Percentiles rank a stretch among this genome's conserved stretches.
Evolutionary conservation across 768 basidiomycete species (phyloP).

Genomic region (Mycena galopus): DNA sequence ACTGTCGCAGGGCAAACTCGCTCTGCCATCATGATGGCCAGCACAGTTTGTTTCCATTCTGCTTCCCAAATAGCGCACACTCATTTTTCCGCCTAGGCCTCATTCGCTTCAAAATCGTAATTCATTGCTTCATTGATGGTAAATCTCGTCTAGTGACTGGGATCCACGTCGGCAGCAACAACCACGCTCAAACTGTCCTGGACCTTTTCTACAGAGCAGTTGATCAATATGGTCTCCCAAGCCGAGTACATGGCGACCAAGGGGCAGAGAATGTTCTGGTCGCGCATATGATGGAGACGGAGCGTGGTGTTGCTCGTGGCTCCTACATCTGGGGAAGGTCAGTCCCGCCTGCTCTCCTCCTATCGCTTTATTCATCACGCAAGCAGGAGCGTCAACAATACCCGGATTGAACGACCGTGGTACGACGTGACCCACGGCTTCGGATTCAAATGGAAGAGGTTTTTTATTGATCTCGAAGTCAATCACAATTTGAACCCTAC

Average conservation of each 20-base stretch:
- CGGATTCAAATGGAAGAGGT: slow-evolving; percentile 54
- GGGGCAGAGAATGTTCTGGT: slow-evolving; percentile 47
- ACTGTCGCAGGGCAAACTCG: slow-evolving; percentile 45
- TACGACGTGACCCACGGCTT: slow-evolving; percentile 50
- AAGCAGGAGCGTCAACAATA: slow-evolving; percentile 56
- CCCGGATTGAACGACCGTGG: slow-evolving; percentile 55
- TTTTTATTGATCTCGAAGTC: slow-evolving; percentile 52
- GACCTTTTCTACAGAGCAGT: slow-evolving; percentile 46
- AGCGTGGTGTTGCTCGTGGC: slow-evolving; percentile 38
- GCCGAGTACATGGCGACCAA: slow-evolving; percentile 39
- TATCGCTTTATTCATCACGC: not conserved
- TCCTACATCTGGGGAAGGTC: slow-evolving; percentile 57
- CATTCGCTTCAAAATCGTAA: slow-evolving; percentile 8
- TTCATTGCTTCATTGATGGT: slow-evolving; percentile 58
- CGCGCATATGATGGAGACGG: slow-evolving; percentile 45
- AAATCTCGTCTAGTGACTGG: slow-evolving; percentile 51
- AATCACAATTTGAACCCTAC: slow-evolving; percentile 43
- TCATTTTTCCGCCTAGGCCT: not conserved
- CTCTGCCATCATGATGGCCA: slow-evolving; percentile 53
- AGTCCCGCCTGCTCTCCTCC: slow-evolving; percentile 14
- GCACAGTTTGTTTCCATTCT: slow-evolving; percentile 39
- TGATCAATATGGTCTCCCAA: slow-evolving; percentile 46
- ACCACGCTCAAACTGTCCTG: slow-evolving; percentile 53
- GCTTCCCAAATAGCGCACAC: not conserved
- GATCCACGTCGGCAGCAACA: slow-evolving; percentile 53